phyloP scores from a whole-genome alignment of 2,329 filamentous ascomycete genomes.

The Cytospora leucostoma region DNA sequence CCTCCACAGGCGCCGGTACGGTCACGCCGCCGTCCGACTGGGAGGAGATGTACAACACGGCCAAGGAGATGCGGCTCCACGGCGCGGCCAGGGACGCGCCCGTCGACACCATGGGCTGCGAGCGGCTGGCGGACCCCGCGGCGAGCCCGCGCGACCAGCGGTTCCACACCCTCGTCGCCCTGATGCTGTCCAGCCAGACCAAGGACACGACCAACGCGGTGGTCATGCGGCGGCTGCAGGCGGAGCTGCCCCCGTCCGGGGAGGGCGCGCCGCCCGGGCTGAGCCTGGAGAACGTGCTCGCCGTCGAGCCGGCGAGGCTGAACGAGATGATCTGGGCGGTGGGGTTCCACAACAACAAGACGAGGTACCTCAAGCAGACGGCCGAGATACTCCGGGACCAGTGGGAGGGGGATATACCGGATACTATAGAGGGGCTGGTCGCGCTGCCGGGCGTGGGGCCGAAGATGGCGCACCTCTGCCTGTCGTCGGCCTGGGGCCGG shows the following conservation, averaged over 20 bases:
- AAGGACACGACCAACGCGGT: slow-evolving; percentile 89
- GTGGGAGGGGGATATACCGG: slow-evolving; percentile 75
- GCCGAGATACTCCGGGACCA: slow-evolving; percentile 72
- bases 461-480: slow-evolving; percentile 91
- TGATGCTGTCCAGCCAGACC: slow-evolving; percentile 92
- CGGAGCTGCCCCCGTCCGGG: slow-evolving; percentile 61
- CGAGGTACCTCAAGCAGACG: slow-evolving; percentile 73
- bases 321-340: slow-evolving; percentile 81
- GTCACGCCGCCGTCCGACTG: slow-evolving; percentile 73
- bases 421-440: slow-evolving; percentile 72
- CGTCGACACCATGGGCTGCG: slow-evolving; percentile 98
- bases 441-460: slow-evolving; percentile 85
- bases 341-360: slow-evolving; percentile 95
- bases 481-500: slow-evolving; percentile 68
- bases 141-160: slow-evolving; percentile 61
- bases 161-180: slow-evolving; percentile 81
- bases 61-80: slow-evolving; percentile 71
- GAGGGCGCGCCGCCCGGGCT: slow-evolving; percentile 55
- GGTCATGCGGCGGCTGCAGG: slow-evolving; percentile 78
- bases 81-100: slow-evolving; percentile 70
- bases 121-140: slow-evolving; percentile 62
- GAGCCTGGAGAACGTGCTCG: slow-evolving; percentile 75
- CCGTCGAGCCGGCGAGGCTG: slow-evolving; percentile 62
- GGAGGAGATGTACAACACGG: slow-evolving; percentile 76
- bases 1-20: slow-evolving; percentile 35